Percentiles rank a stretch among this genome's conserved stretches.
These are phyloP conservation scores for Lodderomyces beijingensis DNA, from an alignment of 1,139 yeast species.

Conservation along the genomic window DNA sequence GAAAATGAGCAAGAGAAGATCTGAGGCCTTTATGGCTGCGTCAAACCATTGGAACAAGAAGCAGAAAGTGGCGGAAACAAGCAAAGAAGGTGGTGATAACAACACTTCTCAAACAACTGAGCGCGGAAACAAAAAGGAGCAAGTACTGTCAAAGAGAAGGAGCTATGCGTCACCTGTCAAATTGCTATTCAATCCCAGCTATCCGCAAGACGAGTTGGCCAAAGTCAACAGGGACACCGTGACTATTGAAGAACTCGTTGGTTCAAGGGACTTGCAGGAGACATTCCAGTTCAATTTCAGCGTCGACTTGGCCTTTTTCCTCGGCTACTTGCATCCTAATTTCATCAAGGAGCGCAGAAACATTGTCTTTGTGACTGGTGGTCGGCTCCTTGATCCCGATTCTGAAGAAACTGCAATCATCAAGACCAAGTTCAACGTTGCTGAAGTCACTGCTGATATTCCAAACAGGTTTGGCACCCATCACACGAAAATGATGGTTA, in stretches of 20 bases:
- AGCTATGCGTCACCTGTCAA: conserved; percentile 19
- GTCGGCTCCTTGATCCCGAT: conserved; percentile 15
- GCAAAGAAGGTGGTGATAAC: background rate
- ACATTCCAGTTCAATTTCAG: conserved; percentile 50
- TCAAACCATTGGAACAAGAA: conserved; percentile 11
- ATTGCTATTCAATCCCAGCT: conserved; percentile 26
- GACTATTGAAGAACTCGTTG: conserved; percentile 24
- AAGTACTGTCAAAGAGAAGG: no score
- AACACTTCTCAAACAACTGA: background rate
- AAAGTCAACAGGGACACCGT: conserved; percentile 25
- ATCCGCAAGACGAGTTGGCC: conserved; percentile 8
- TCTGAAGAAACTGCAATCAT: conserved; percentile 11
- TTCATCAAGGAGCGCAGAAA: conserved; percentile 15
- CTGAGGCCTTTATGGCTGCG: conserved; percentile 12
- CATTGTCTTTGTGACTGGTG: conserved; percentile 33
- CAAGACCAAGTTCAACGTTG: conserved; percentile 21
- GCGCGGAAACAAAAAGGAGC: conserved; percentile 2
- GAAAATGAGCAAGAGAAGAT: conserved; percentile 6
- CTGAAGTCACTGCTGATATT: conserved; percentile 28
- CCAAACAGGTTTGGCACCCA: conserved; percentile 47
- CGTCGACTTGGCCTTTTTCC: conserved; percentile 38
- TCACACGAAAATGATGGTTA: conserved; percentile 66
- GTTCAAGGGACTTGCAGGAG: conserved; percentile 25
- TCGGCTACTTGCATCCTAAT: conserved; percentile 28
- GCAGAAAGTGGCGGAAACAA: background rate